Evolutionary conservation across 306 rosid genomes (phyloP), one percentile per base, ranked within the genome.

Genomic region (Pachyrhizus erosus): DNA sequence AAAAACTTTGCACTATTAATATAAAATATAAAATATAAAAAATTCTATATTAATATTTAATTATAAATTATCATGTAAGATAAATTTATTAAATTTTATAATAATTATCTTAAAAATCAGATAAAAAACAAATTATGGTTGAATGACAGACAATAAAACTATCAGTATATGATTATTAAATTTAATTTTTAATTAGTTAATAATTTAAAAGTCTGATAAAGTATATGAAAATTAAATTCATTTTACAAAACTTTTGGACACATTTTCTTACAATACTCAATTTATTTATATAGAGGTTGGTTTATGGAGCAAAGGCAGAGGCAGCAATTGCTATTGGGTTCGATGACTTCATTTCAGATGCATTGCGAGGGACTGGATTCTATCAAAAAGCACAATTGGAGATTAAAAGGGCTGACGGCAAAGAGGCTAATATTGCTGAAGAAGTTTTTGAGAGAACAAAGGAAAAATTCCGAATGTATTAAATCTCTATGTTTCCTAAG

Each of bases 251-350:
- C 62, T 55, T 7, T 51, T n/a, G 14, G 27, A 29, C 1, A 2
- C 62, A 7, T 14, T 51, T 49, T 51, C 62, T 55, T 58, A 58
- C 34, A 31, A 31, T 34, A 14, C 2, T 46, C 29, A 0, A 23
- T 82, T 64, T 39, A 6, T 70, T 23, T 21, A 77, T 49, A 20
- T 86, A 96, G 99, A 93, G 99, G 87, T 71, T 96, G 96, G 97
- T 96, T 24, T 96, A 96, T 62, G 99, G 99, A 64, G 99, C 99
- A 6, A 87, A 96, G 84, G 99, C 99, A 3, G 99, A 96, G 86
- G 99, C 99, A 31, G 98, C 99, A 29, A 93, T 96, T 68, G 97
- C 99, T 0, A 91, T 96, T 58, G 99, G 99, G 27, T 96, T 96
- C 20, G 99, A 96, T 78, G 99, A 93, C 82, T 96, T 93, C 78